Evolutionary conservation across 83 land plant genomes (phyloP).

Genomic region (Picea abies): DNA sequence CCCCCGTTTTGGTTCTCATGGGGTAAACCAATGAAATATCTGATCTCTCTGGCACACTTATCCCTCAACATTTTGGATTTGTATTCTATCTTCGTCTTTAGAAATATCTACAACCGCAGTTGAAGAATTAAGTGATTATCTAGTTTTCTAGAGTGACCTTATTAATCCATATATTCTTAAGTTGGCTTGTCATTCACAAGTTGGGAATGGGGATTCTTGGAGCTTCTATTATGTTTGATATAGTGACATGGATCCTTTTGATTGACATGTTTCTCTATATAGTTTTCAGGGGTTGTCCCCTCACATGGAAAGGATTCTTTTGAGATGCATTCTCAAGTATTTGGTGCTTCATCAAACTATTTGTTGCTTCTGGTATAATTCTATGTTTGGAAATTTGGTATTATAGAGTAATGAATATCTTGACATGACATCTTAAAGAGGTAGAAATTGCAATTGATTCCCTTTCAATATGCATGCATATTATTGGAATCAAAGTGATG

Average conservation of each 20-base stretch:
- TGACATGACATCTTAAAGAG: slow-evolving; percentile 47
- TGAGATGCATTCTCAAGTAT: slow-evolving; percentile 19
- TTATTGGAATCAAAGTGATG: slow-evolving; percentile 68
- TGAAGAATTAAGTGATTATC: slow-evolving; percentile 20
- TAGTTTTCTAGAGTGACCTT: slow-evolving; percentile 18
- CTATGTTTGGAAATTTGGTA: slow-evolving; percentile 32
- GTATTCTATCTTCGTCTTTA: slow-evolving; percentile 29
- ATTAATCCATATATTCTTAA: not conserved
- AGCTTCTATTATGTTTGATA: slow-evolving; percentile 26
- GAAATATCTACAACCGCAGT: slow-evolving; percentile 39
- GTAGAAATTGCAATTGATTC: slow-evolving; percentile 47
- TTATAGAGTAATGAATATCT: slow-evolving; percentile 10
- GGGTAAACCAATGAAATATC: slow-evolving; percentile 34
- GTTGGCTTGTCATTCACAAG: slow-evolving; percentile 34
- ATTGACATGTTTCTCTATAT: slow-evolving; percentile 28
- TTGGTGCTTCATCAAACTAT: slow-evolving; percentile 25
- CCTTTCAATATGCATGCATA: slow-evolving; percentile 63
- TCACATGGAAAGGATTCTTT: not conserved
- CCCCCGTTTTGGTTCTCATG: slow-evolving; percentile 33
- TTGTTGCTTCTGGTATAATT: slow-evolving; percentile 29
- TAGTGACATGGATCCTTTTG: slow-evolving; percentile 32
- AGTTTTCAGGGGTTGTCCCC: slow-evolving; percentile 31
- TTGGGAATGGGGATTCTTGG: slow-evolving; percentile 29
- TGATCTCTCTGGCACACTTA: not conserved
- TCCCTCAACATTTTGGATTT: slow-evolving; percentile 13